Evolutionary conservation across 371 early-diverging fungal genomes (phyloP).

Genomic region (Haplosporangium sp.): DNA sequence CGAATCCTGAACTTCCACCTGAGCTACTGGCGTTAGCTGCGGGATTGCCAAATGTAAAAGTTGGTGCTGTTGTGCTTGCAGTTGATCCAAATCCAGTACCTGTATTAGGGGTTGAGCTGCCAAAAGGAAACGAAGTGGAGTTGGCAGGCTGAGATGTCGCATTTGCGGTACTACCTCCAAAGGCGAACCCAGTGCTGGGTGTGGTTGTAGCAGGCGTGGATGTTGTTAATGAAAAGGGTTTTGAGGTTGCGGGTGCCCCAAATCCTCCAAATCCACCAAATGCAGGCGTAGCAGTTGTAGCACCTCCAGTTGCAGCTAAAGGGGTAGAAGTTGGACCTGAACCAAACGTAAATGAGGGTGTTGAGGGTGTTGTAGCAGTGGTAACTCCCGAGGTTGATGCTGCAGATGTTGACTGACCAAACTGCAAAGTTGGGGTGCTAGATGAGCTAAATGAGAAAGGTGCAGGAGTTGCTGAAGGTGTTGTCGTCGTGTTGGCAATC

Average conservation of each 20-base stretch:
- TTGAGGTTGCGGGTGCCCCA: not conserved
- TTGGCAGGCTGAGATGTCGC: slow-evolving; percentile 9
- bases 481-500: slow-evolving; percentile 3
- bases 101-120: not conserved
- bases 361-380: not conserved
- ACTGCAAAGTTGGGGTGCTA: not conserved
- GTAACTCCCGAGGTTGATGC: not conserved
- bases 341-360: slow-evolving; percentile 26
- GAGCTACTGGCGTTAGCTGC: not conserved
- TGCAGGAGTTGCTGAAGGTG: slow-evolving; percentile 6
- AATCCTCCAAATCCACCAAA: slow-evolving; percentile 11
- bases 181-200: slow-evolving; percentile 9
- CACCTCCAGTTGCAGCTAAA: not conserved
- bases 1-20: too few relatives aligned
- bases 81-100: not conserved
- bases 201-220: slow-evolving; percentile 1
- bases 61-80: not conserved
- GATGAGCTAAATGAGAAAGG: slow-evolving; percentile 21
- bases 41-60: slow-evolving; percentile 14
- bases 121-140: slow-evolving; percentile 2
- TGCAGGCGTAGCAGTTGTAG: not conserved
- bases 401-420: not conserved
- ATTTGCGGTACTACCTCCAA: slow-evolving; percentile 5
- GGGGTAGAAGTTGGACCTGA: not conserved
- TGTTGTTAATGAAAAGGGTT: not conserved